Conservation (phyloP, 2,329 filamentous ascomycete genomes). For the Alternaria arbusti region DNA sequence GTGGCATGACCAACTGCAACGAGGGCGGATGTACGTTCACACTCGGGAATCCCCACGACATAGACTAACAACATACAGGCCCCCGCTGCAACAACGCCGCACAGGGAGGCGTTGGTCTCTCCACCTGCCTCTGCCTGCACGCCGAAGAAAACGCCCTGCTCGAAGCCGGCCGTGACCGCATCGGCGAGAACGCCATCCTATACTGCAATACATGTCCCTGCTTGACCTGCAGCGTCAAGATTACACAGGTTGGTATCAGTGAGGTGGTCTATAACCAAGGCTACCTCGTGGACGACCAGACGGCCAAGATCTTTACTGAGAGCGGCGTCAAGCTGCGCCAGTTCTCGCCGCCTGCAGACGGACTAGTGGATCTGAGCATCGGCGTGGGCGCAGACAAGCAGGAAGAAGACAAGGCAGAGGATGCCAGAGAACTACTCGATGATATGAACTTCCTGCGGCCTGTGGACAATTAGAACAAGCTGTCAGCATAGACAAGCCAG, state of each 20-base stretch:
- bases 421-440: slow-evolving; percentile 31
- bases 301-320: slow-evolving; percentile 80
- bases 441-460: slow-evolving; percentile 34
- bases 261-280: slow-evolving; percentile 95
- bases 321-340: slow-evolving; percentile 86
- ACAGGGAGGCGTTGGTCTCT: slow-evolving; percentile 73
- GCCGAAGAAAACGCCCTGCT: slow-evolving; percentile 97
- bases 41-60: not conserved
- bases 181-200: slow-evolving; percentile 79
- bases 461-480: not conserved
- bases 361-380: slow-evolving; percentile 40
- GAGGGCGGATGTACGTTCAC: slow-evolving; percentile 77
- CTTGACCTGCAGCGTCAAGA: slow-evolving; percentile 97
- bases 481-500: not conserved
- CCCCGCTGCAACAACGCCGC: slow-evolving; percentile 80
- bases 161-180: slow-evolving; percentile 89
- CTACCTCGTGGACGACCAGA: slow-evolving; percentile 89
- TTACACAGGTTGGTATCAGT: slow-evolving; percentile 91
- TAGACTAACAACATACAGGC: slow-evolving; percentile 42
- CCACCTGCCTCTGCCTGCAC: slow-evolving; percentile 94
- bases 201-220: slow-evolving; percentile 98
- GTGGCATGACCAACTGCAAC: slow-evolving; percentile 86
- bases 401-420: slow-evolving; percentile 8
- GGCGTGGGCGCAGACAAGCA: not conserved
- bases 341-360: slow-evolving; percentile 68